phyloP scores from a whole-genome alignment of 2,329 filamentous ascomycete species.

The Boeremia lycopersici region DNA sequence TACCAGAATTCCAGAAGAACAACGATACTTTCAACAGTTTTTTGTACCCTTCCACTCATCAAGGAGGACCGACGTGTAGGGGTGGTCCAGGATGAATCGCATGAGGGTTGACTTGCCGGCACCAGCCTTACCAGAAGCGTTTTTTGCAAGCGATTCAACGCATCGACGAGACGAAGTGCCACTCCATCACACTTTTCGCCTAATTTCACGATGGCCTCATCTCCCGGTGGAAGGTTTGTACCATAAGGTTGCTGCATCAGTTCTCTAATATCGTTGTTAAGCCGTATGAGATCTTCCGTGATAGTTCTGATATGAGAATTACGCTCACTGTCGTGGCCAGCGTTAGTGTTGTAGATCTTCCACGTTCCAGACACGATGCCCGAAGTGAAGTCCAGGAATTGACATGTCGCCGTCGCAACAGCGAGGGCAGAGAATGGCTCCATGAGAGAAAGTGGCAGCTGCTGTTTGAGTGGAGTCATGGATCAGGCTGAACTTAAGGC shows the following conservation, averaged over 20 bases:
- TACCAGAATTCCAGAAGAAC: constrained; percentile 20
- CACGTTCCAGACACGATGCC: constrained; percentile 4
- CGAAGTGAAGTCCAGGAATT: constrained; percentile 17
- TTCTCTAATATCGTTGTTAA: background rate
- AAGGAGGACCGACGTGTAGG: background rate
- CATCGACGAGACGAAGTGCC: constrained; percentile 7
- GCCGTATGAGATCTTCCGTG: background rate
- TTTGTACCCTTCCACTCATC: too few relatives aligned
- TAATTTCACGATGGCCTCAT: background rate
- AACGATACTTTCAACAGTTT: too few relatives aligned
- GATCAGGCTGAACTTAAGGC: too few relatives aligned
- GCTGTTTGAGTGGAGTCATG: too few relatives aligned
- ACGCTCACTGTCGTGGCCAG: background rate
- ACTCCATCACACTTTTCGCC: background rate
- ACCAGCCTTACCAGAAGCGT: constrained; percentile 55
- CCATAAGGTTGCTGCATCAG: background rate
- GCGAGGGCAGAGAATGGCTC: background rate
- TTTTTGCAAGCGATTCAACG: too few relatives aligned
- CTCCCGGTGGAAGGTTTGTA: too few relatives aligned
- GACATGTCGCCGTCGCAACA: constrained; percentile 4
- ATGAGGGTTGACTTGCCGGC: constrained; percentile 57
- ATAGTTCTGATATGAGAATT: constrained; percentile 1
- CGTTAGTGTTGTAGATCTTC: background rate
- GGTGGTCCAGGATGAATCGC: constrained; percentile 23
- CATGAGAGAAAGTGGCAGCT: too few relatives aligned